Conservation (phyloP, 345 rosid genomes). For the Aquilaria yunnanensis region DNA sequence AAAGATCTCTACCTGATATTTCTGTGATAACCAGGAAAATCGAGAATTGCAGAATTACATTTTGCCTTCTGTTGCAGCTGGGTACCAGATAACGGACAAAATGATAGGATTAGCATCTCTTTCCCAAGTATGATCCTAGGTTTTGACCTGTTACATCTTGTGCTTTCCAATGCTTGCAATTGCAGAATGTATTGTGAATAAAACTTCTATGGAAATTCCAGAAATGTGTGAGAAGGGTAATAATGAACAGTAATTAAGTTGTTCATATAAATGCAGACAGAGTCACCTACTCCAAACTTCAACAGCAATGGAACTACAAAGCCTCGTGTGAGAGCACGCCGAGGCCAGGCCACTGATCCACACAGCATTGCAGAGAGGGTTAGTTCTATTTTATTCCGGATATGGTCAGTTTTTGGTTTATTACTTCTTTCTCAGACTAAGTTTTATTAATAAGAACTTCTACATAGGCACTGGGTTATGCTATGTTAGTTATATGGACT, state of each 20-base stretch:
- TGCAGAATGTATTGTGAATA: too few relatives aligned
- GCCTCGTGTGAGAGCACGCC: constrained; percentile 51
- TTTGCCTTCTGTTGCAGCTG: constrained; percentile 15
- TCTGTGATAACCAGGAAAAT: constrained; percentile 26
- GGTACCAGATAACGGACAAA: constrained; percentile 3
- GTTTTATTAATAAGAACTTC: background rate
- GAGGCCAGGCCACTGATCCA: constrained; percentile 71
- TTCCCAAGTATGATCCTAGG: constrained; percentile 20
- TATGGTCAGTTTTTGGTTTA: background rate
- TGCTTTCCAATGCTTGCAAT: too few relatives aligned
- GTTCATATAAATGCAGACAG: constrained; percentile 16
- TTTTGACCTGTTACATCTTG: background rate
- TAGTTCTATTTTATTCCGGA: background rate
- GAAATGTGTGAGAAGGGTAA: too few relatives aligned
- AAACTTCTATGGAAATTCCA: too few relatives aligned
- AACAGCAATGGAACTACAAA: constrained; percentile 26
- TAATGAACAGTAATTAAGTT: too few relatives aligned
- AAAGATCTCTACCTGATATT: background rate
- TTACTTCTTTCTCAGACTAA: background rate
- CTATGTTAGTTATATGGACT: too few relatives aligned
- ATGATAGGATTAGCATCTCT: constrained; percentile 15
- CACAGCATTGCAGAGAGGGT: constrained; percentile 72
- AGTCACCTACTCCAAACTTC: constrained; percentile 18
- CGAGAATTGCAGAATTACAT: constrained; percentile 20
- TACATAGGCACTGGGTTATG: too few relatives aligned